These are phyloP conservation scores for Aurifilum marmelostoma DNA, from an alignment of 2,329 filamentous ascomycete species.

Conservation along the genomic window DNA sequence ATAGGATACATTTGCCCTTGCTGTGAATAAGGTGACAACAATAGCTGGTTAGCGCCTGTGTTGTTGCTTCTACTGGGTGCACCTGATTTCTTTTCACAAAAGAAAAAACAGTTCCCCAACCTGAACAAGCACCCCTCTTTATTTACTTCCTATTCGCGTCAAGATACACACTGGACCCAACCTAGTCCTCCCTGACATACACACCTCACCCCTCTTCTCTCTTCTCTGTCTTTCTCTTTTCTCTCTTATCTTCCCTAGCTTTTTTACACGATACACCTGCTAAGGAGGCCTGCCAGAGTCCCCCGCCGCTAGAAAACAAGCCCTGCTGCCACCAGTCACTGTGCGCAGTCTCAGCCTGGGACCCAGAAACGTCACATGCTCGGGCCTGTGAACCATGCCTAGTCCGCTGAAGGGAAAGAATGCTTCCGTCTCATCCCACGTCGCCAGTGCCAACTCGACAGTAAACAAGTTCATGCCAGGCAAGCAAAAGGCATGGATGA, in stretches of 20 bases:
- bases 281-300: neutral
- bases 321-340: neutral
- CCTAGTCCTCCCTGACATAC: neutral
- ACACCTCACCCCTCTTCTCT: neutral
- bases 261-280: neutral
- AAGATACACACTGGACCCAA: neutral
- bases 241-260: no score
- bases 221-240: neutral
- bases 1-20: neutral
- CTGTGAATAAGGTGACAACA: neutral
- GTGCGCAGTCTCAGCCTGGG: neutral
- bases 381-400: conserved; percentile 26
- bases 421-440: conserved; percentile 25
- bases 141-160: neutral
- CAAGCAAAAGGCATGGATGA: conserved; percentile 38
- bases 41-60: neutral
- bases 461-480: conserved; percentile 37
- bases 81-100: neutral
- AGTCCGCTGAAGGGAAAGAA: conserved; percentile 14
- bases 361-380: neutral
- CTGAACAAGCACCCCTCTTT: neutral
- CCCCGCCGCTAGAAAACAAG: neutral
- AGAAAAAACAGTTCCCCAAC: neutral
- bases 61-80: neutral
- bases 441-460: conserved; percentile 38